Evolutionary conservation across 2,329 filamentous ascomycete species (phyloP), one percentile per base, ranked within the genome.

Genomic region (Hirsutella minnesotensis): DNA sequence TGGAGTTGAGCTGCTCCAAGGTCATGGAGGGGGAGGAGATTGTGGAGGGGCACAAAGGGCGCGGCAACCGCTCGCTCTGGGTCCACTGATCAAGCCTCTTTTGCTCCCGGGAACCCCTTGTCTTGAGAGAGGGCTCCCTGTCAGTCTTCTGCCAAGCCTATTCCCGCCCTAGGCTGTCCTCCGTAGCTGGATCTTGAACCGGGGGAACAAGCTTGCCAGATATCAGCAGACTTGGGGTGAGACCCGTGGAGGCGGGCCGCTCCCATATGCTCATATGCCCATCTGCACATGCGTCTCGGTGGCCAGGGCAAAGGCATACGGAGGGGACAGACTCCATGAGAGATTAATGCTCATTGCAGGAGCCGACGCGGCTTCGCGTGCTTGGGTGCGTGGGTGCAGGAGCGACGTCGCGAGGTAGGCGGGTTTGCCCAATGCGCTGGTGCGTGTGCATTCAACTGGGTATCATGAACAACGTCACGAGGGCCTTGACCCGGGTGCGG

Each of bases 221-320:
- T 33, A 40, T 43, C 42, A 40, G 37, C 42, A 39, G 42, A 39
- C 42, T 34, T 19, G 42, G 35, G 37, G 16, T 36, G 42, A 38
- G 33, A 22, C 24, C 31, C 29, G 5, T 37, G 40, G 40, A 40
- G 40, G 27, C 42, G 41, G 41, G 30, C 30, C 22, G 41, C 20
- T 19, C 31, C 5, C n/a, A 39, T 29, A 27, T 20, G 27, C 29
- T 29, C 40, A 29, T 38, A 22, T 21, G 33, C 33, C 36, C 10
- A n/a, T 27, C 24, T 12, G 35, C 35, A 38, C 18, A 38, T 38
- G 35, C 35, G 19, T 21, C n/a, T 38, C 15, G 16, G 13, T 20
- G 37, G 16, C 13, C 4, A 21, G 22, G 21, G 27, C 5, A 24
- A 21, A 24, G 37, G 15, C 13, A 38, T 10, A 34, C 33, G n/a